Evolutionary conservation across 1,284 basidiomycete species (phyloP), one percentile per base, ranked within the genome.

Genomic region (Ustilago nuda): DNA sequence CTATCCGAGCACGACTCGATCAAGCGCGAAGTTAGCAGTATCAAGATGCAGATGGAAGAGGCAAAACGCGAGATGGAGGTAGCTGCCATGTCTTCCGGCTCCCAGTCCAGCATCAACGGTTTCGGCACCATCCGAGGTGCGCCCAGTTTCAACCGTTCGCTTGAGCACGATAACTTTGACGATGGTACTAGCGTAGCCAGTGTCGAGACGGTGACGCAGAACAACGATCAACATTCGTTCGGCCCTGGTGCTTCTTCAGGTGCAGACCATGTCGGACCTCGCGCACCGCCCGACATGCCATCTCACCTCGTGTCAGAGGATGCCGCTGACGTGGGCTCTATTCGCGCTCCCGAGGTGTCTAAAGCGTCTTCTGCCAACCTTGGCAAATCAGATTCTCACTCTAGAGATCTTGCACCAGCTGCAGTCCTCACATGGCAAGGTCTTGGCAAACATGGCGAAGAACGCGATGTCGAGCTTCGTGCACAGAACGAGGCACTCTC

Each of bases 1-100:
- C 89, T 93, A 0, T 86, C 86, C 32, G 94, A 98, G 85, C 94
- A 98, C 80, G 94, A 97, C 66, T 88, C 88, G 9, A 91, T 98
- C 84, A 93, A 93, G 86, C 88, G 89, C 39, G 94, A 99, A 82
- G 91, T 99, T 3, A 88, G 89, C 39, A 87, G 68, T 36, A 76
- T 88, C 53, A 82, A 85, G 50, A 53, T 76, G 45, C 82, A 86
- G 63, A 86, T 88, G 78, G 86, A 86, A 58, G 68, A 85, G 54
- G 82, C 83, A 6, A 76, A 79, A 52, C 72, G 72, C 43, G 81
- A 81, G 54, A 65, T 83, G 58, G 73, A 80, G n/a, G 69, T 19
- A 4, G 43, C 43, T 45, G 43, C 81, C 36, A 61, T 61, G 35
- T 61, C 61, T 43, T 72, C 65, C 50, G 41, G 53, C 2, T 58